phyloP scores from a whole-genome alignment of 768 basidiomycete species.

The Aureoboletus auriporus region DNA sequence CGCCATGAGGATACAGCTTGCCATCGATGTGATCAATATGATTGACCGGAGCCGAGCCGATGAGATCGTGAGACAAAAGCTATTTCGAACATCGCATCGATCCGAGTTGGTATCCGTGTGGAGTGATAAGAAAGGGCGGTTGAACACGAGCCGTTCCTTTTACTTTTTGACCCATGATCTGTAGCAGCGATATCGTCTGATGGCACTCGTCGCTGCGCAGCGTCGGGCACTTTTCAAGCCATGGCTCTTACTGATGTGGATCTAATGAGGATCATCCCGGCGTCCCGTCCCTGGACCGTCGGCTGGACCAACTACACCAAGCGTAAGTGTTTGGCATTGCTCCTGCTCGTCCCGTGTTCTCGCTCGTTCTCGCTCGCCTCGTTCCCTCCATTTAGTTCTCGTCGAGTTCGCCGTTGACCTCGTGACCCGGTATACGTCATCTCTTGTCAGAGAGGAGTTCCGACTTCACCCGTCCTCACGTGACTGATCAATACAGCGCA shows the following conservation, averaged over 20 bases:
- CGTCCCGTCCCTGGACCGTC: no score
- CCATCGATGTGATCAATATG: no score
- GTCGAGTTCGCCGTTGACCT: slow-evolving; percentile 14
- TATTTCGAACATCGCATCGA: slow-evolving; percentile 18
- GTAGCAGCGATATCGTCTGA: slow-evolving; percentile 5
- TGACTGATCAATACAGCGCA: slow-evolving; percentile 14
- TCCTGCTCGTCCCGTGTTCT: no score
- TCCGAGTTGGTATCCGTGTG: slow-evolving; percentile 24
- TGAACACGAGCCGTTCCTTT: slow-evolving; percentile 1
- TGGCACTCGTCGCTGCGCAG: slow-evolving; percentile 9
- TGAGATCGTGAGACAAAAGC: neutral
- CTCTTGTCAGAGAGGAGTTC: neutral
- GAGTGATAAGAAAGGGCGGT: slow-evolving; percentile 19
- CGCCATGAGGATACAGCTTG: no score
- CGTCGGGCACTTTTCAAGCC: slow-evolving; percentile 11
- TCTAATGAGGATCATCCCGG: no score
- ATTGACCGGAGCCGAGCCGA: no score
- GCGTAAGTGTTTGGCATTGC: no score
- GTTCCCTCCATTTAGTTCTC: no score
- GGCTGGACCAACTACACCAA: neutral
- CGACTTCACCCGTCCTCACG: slow-evolving; percentile 17
- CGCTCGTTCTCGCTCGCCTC: no score
- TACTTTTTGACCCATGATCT: slow-evolving; percentile 18
- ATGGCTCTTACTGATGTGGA: neutral
- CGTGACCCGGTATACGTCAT: slow-evolving; percentile 13